Base-by-base conservation (phyloP, 257 asterid species). In the Nemophila menziesii region DNA sequence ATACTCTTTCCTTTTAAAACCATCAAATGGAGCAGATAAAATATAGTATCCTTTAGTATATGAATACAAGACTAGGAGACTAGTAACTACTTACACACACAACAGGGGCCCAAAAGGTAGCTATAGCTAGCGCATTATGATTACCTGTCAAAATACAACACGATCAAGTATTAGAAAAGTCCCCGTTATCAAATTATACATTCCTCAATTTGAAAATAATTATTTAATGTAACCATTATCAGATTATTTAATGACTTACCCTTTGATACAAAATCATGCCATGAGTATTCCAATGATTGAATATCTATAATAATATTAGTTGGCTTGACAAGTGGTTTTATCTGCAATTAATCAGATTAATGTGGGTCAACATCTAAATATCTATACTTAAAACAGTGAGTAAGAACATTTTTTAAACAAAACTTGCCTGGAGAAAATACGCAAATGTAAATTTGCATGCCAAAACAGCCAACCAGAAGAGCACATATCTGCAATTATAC, bases 51-150 rank as follows among this genome's bases (percentile, higher is more conserved):
- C n/a, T n/a, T n/a, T n/a, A n/a, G n/a, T n/a, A n/a, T n/a, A n/a
- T n/a, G n/a, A n/a, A n/a, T n/a, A n/a, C n/a, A 2, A 29, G 2
- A 7, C 1, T 29, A 29, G 12, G 36, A 29, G 12, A 48, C 34
- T 20, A 57, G 43, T 16, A 20, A 44, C 62, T 57, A 89, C 98
- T 84, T 68, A 89, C 98, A 69, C 95, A 94, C 46, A 89, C 71
- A 70, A 89, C 93, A 18, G 98, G 98, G 22, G 93, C 85, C 98
- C 98, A 89, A 59, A 89, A 56, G 72, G 94, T 78, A 58, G 63
- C 93, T 23, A 89, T 24, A 4, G 96, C 71, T 67, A 80, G 60
- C 39, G 62, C 79, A 61, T 89, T 76, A 48, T 80, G 57, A 66
- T 89, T 84, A 48, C 64, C 98, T 89, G 93, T 79, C 69, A 56